Conservation (phyloP, 2,329 filamentous ascomycete genomes). For the Verruconis gallopava region DNA sequence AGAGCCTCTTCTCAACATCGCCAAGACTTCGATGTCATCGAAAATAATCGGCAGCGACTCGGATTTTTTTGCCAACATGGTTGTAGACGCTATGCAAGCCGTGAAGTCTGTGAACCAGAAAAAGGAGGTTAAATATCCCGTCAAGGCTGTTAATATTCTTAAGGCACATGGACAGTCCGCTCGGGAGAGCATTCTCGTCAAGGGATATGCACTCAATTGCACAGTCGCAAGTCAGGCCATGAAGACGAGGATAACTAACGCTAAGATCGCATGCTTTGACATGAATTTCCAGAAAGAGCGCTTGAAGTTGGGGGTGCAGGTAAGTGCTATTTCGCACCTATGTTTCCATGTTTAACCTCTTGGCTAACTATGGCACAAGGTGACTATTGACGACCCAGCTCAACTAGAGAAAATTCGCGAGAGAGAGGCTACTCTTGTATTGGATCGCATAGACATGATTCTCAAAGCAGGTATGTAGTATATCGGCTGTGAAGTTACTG, state of each 20-base stretch:
- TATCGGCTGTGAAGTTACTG: no score
- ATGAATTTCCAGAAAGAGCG: slow-evolving; percentile 99
- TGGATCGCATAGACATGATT: slow-evolving; percentile 93
- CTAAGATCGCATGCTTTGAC: slow-evolving; percentile 92
- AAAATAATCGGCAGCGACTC: slow-evolving; percentile 96
- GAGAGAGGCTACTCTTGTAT: slow-evolving; percentile 81
- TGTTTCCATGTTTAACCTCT: no score
- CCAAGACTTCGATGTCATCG: slow-evolving; percentile 98
- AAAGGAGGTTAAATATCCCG: slow-evolving; percentile 88
- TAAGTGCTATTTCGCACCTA: no score
- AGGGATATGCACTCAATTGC: slow-evolving; percentile 96
- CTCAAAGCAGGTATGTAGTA: no score
- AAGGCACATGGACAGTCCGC: slow-evolving; percentile 95
- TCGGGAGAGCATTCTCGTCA: slow-evolving; percentile 77
- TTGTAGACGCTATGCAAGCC: slow-evolving; percentile 87
- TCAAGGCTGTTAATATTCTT: slow-evolving; percentile 97
- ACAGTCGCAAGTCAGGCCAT: slow-evolving; percentile 97
- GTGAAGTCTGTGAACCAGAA: slow-evolving; percentile 89
- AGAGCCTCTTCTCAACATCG: slow-evolving; percentile 86
- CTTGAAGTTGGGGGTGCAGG: slow-evolving; percentile 97
- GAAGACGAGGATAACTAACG: slow-evolving; percentile 81
- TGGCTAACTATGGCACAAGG: no score
- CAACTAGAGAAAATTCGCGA: slow-evolving; percentile 95
- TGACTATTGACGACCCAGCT: slow-evolving; percentile 92
- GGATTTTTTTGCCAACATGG: slow-evolving; percentile 95